Evolutionary conservation across 495 filamentous ascomycete species (phyloP).

Genomic region (Mytilinidion resinicola): DNA sequence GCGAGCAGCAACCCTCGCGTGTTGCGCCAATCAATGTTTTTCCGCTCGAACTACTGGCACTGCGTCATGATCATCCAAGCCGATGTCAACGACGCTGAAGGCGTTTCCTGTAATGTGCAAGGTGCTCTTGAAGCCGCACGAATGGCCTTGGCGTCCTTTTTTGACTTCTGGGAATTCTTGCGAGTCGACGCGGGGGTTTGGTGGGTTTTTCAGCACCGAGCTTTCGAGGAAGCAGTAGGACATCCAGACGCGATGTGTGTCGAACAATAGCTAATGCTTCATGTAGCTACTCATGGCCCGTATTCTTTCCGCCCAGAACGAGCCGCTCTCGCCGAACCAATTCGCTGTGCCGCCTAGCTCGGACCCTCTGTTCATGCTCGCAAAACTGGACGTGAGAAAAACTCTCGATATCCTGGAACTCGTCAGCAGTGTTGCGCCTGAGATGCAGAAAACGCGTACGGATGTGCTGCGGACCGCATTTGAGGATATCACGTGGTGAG

Average conservation of each 20-base stretch:
- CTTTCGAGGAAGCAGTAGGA: constrained; percentile 61
- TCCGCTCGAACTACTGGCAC: constrained; percentile 66
- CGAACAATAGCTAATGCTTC: too few species aligned
- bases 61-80: constrained; percentile 65
- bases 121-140: constrained; percentile 64
- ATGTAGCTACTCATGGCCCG: constrained; percentile 31
- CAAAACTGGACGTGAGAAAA: constrained; percentile 25
- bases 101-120: constrained; percentile 48
- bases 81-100: constrained; percentile 52
- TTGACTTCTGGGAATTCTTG: constrained; percentile 57
- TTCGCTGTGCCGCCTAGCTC: not conserved
- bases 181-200: constrained; percentile 61
- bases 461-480: constrained; percentile 34
- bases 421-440: constrained; percentile 26
- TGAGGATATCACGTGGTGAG: constrained; percentile 26
- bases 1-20: constrained; percentile 49
- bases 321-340: constrained; percentile 7
- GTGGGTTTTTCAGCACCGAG: constrained; percentile 72
- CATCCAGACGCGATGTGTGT: not conserved
- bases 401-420: constrained; percentile 34
- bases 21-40: constrained; percentile 61
- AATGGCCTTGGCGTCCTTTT: constrained; percentile 57
- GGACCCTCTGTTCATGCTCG: constrained; percentile 22
- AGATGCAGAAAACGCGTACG: constrained; percentile 37
- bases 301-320: constrained; percentile 25